Percentiles rank a stretch among this genome's conserved stretches.
Conservation (phyloP, 2,329 filamentous ascomycete genomes). For the Aspergillus hiratsukae region DNA sequence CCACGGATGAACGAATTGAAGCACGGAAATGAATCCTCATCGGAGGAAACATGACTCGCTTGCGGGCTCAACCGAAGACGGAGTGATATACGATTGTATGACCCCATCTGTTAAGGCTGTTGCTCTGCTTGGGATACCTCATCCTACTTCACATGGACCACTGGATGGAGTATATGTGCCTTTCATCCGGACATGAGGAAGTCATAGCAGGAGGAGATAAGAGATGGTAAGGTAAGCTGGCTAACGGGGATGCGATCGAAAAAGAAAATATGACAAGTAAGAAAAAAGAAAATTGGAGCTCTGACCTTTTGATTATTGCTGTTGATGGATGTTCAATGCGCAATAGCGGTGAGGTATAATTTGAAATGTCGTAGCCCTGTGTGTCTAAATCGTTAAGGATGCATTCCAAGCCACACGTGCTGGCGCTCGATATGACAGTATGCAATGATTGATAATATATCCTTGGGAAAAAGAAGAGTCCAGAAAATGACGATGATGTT, state of each 20-base stretch:
- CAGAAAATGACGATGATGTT: not conserved
- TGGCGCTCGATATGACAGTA: not conserved
- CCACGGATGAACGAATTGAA: not conserved
- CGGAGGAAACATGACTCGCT: not conserved
- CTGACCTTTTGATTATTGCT: not conserved
- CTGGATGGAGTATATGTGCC: not conserved
- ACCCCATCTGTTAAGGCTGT: not conserved
- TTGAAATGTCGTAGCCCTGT: not conserved
- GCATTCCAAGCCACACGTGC: not conserved
- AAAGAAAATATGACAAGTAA: not conserved
- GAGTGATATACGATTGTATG: not conserved
- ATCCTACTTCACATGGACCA: not conserved
- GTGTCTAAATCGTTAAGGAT: not conserved
- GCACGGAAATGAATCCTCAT: not conserved
- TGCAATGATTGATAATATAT: not conserved
- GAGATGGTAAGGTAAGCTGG: not conserved
- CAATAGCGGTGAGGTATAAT: not conserved
- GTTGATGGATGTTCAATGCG: not conserved
- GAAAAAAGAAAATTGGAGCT: not conserved
- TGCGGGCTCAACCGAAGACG: not conserved
- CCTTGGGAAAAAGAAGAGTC: not conserved
- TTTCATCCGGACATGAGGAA: not conserved
- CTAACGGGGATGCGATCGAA: not conserved
- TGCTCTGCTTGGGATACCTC: not conserved
- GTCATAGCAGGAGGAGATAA: not conserved